Base-by-base conservation (phyloP, 208 protist species). In the Trypanosoma platydactyli region DNA sequence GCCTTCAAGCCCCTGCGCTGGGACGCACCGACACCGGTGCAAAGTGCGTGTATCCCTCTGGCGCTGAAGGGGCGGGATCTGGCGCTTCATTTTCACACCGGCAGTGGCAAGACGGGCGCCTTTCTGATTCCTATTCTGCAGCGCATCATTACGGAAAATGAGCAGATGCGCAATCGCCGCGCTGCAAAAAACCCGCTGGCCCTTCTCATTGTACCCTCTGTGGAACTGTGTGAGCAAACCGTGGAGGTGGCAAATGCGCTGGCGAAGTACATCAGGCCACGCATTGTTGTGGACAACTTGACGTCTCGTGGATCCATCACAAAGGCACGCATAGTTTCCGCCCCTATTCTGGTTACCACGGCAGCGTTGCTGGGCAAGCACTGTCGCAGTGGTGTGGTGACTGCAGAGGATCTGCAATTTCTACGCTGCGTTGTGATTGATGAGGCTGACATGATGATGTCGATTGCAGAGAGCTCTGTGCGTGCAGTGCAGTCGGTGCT, bases 161-260 rank as follows among this genome's bases (percentile, higher is more conserved):
- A 89, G 77, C 78, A 75, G n/a, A 71, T 83, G 51, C 42, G 76
- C 6, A 66, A 64, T 22, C 83, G 84, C 50, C 62, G 84, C 40
- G 65, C 54, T 22, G 52, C 46, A 22, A 12, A 59, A 25, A 88
- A 90, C 54, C 83, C 97, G 0, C 56, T 86, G n/a, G 97, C 85
- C 7, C 78, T 99, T 42, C 84, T 99, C 24, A 79, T 99, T 0
- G 88, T 99, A 13, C 97, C 97, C 9, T 98, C 97, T 7, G 84
- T 95, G 18, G 97, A 99, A 71, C 76, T 99, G 40, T 98, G 95
- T 73, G 86, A 95, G 69, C 97, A 98, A 80, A 97, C 95, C 25
- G 79, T 76, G 30, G 85, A 95, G 71, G 85, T 84, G n/a, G 84
- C 77, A 13, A 68, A 71, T 38, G 76, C 63, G 29, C 70, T 97